Percentiles rank a stretch among this genome's conserved stretches.
Conservation (phyloP, 2,329 filamentous ascomycete genomes). For the Fusarium buxicola region DNA sequence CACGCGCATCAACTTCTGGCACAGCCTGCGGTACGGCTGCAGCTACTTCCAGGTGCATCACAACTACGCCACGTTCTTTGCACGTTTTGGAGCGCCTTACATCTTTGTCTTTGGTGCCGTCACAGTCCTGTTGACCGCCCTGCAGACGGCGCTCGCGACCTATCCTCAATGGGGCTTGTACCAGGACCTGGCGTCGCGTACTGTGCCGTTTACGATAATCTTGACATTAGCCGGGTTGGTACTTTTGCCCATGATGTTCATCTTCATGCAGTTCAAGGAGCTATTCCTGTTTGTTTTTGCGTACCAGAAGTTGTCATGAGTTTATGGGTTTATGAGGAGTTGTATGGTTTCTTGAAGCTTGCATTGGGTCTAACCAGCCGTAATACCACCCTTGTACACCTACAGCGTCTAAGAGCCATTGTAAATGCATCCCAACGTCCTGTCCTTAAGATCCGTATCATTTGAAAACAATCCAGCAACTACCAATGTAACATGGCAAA, state of each 20-base stretch:
- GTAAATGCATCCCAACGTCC: no score
- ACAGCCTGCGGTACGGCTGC: conserved; percentile 2
- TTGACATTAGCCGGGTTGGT: conserved; percentile 6
- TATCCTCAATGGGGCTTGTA: conserved; percentile 10
- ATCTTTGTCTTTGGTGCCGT: conserved; percentile 27
- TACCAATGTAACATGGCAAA: no score
- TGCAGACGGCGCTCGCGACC: conserved; percentile 13
- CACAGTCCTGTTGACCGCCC: conserved; percentile 7
- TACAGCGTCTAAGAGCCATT: no score
- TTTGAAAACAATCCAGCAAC: no score
- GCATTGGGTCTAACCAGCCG: no score
- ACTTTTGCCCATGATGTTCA: conserved; percentile 8
- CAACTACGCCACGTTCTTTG: conserved; percentile 24
- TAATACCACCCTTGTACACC: no score
- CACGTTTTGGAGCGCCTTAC: conserved; percentile 14
- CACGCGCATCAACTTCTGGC: conserved; percentile 47
- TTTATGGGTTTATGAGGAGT: no score
- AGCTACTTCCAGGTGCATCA: conserved; percentile 12
- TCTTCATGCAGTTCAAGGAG: conserved; percentile 8
- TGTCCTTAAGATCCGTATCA: no score
- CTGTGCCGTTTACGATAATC: conserved; percentile 15
- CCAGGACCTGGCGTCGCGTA: neutral
- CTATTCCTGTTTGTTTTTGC: neutral
- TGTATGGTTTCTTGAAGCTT: no score
- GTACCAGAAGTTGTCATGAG: no score